Percentiles rank a stretch among this genome's conserved stretches.
These are phyloP conservation scores for Elsinoe australis DNA, from an alignment of 2,329 filamentous ascomycete genomes.

Conservation along the genomic window DNA sequence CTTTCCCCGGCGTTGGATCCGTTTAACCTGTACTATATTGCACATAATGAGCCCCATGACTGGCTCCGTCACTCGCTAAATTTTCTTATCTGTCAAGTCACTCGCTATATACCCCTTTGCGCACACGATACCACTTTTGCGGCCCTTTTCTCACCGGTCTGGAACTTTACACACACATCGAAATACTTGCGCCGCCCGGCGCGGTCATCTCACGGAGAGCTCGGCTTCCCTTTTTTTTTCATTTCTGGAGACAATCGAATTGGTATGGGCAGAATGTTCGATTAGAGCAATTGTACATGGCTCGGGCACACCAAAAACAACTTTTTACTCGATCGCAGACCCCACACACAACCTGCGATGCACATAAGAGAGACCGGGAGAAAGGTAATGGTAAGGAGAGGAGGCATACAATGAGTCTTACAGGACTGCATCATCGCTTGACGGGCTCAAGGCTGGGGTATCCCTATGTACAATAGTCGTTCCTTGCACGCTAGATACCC, in stretches of 20 bases:
- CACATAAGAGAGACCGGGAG: no score
- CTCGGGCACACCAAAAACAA: background rate
- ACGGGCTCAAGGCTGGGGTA: background rate
- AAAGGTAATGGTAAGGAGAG: slow-evolving; percentile 8
- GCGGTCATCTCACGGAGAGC: background rate
- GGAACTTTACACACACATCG: background rate
- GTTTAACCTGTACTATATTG: slow-evolving; percentile 14
- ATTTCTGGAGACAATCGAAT: background rate
- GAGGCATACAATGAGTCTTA: no score
- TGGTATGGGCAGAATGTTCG: no score
- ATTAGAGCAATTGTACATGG: slow-evolving; percentile 15
- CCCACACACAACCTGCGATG: no score
- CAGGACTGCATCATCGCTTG: no score
- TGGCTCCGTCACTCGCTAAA: slow-evolving; percentile 13
- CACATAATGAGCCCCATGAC: slow-evolving; percentile 11
- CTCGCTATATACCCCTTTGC: slow-evolving; percentile 15
- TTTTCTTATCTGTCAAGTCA: slow-evolving; percentile 8
- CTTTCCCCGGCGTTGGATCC: slow-evolving; percentile 8
- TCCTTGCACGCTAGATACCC: slow-evolving; percentile 15
- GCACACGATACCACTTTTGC: slow-evolving; percentile 15
- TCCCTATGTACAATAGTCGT: slow-evolving; percentile 13
- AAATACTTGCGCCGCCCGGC: background rate
- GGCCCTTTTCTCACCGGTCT: background rate
- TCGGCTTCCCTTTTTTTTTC: no score
- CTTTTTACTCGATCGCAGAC: no score